Evolutionary conservation across 2,329 filamentous ascomycete species (phyloP).

Genomic region (Calonectria leucothoes): DNA sequence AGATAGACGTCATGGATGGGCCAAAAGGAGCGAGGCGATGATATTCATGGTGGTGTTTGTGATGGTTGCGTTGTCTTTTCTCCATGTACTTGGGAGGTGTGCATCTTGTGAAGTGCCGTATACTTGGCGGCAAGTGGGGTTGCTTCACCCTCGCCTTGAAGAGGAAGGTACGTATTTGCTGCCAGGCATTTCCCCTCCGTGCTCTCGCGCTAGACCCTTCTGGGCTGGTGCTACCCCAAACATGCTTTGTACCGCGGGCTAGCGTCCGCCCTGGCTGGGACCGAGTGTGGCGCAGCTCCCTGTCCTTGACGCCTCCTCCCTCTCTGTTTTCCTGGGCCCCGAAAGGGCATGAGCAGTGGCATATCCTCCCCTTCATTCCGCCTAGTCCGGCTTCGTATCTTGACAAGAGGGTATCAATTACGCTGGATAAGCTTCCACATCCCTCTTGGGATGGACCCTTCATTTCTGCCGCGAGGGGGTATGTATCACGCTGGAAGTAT

Average conservation of each 20-base stretch:
- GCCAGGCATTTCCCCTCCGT: not conserved
- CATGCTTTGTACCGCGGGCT: constrained; percentile 24
- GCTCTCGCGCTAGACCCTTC: not conserved
- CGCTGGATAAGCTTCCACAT: not conserved
- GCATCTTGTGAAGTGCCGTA: not conserved
- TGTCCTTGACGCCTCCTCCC: constrained; percentile 18
- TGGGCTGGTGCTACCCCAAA: constrained; percentile 11
- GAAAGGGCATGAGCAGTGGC: constrained; percentile 6
- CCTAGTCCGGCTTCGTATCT: constrained; percentile 16
- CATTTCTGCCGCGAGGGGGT: not conserved
- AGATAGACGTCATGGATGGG: not conserved
- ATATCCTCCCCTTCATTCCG: constrained; percentile 9
- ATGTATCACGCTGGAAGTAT: not conserved
- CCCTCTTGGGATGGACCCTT: constrained; percentile 7
- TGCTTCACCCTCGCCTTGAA: not conserved
- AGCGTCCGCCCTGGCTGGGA: constrained; percentile 21
- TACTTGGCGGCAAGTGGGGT: not conserved
- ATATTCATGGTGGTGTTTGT: not conserved
- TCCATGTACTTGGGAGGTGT: not conserved
- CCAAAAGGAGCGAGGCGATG: constrained; percentile 5
- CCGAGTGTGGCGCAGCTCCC: constrained; percentile 21
- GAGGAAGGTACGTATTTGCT: constrained; percentile 5
- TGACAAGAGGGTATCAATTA: not conserved
- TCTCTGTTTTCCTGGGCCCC: constrained; percentile 5
- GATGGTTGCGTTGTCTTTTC: not conserved